These are phyloP conservation scores for Hyphopichia khmerensis DNA, from an alignment of 1,139 yeast genomes.

Conservation along the genomic window DNA sequence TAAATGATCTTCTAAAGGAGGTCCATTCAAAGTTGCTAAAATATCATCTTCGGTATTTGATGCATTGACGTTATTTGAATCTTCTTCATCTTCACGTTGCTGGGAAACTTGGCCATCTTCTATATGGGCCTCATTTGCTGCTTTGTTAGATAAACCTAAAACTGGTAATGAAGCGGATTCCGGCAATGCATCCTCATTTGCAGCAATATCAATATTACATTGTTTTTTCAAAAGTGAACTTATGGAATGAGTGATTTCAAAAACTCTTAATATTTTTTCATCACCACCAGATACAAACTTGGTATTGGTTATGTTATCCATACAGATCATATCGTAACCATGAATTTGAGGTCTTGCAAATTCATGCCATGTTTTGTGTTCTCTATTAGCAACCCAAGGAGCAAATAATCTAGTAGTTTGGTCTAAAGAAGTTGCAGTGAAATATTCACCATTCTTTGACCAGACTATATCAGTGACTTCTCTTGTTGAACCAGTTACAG, in stretches of 20 bases:
- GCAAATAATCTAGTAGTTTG: constrained; percentile 90
- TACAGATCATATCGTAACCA: constrained; percentile 93
- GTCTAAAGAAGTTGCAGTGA: constrained; percentile 78
- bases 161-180: constrained; percentile 92
- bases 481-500: constrained; percentile 74
- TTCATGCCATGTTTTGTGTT: constrained; percentile 69
- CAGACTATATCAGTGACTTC: constrained; percentile 81
- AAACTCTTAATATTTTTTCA: constrained; percentile 87
- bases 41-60: constrained; percentile 45
- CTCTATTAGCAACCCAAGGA: constrained; percentile 47
- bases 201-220: constrained; percentile 41
- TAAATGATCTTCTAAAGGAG: constrained; percentile 86
- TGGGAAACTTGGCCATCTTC: constrained; percentile 41
- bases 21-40: constrained; percentile 45
- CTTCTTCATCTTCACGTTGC: constrained; percentile 35
- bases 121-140: constrained; percentile 48
- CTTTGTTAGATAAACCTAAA: constrained; percentile 90
- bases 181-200: constrained; percentile 39
- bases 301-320: constrained; percentile 59
- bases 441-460: constrained; percentile 66
- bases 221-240: constrained; percentile 58
- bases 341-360: constrained; percentile 97
- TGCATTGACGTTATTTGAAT: constrained; percentile 25
- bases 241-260: constrained; percentile 84
- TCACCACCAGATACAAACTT: constrained; percentile 93